Evolutionary conservation across 192 early-diverging fungal genomes (phyloP), one percentile per base, ranked within the genome.

Genomic region (Thamnidium elegans): DNA sequence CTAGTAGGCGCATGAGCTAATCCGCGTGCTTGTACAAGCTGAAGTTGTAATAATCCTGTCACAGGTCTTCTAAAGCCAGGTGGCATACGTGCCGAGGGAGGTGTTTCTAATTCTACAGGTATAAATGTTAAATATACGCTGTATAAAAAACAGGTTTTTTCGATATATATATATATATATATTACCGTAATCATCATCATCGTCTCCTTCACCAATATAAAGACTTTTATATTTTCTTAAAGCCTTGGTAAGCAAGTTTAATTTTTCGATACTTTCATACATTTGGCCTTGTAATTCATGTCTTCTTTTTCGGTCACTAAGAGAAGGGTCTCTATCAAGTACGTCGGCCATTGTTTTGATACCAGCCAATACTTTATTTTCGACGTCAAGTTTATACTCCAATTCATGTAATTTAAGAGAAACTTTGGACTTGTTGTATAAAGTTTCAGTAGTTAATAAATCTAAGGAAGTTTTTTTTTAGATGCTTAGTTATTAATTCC

Each of bases 341-440:
- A 79, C 83, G 52, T 70, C 58, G 11, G 63, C 75, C 66, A 96
- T 86, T 48, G 84, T 78, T 67, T 93, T 85, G 10, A 88, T 90
- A 31, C 92, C 94, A 31, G 85, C 89, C 65, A 88, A 81, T n/a
- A 99, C 87, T 76, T 95, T 95, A 67, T 83, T 87, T 79, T 99
- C 97, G 19, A 98, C 89, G 56, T 95, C 91, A 14, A 98, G 85
- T 77, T 97, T 97, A 69, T 86, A 89, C 39, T 87, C 87, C 32
- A 96, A 82, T 74, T 96, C 93, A 39, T 86, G 84, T 19, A 98
- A 80, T 75, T 94, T 94, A 70, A 89, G 76, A 42, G 88, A 87
- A 44, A 91, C 83, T 76, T 89, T 87, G 48, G 86, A 82, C n/a
- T 73, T 81, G 6, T 85, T 86, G 71, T 88, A 73, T 13, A 83